Evolutionary conservation across 2,329 filamentous ascomycete species (phyloP).

Genomic region (Xylariaceae sp.): DNA sequence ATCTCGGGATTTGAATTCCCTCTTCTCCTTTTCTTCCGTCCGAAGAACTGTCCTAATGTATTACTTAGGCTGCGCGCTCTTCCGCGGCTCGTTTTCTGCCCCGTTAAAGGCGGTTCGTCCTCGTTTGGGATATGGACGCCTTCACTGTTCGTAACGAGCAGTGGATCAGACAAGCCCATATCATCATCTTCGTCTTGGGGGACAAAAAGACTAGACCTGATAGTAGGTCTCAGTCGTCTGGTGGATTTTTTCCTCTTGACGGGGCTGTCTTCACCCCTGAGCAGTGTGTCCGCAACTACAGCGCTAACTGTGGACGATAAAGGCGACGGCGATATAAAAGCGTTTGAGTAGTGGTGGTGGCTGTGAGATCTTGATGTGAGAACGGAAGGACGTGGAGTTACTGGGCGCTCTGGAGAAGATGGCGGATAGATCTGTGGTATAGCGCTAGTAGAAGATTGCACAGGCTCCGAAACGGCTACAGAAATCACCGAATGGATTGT

Average conservation of each 20-base stretch:
- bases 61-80: constrained; percentile 50
- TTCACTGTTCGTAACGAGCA: constrained; percentile 29
- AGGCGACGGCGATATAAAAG: constrained; percentile 65
- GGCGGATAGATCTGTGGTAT: constrained; percentile 29
- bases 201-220: constrained; percentile 63
- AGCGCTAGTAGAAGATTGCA: constrained; percentile 32
- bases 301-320: constrained; percentile 65
- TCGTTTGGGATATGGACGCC: constrained; percentile 32
- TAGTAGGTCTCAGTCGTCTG: constrained; percentile 55
- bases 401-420: constrained; percentile 39
- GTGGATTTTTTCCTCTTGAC: constrained; percentile 52
- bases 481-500: constrained; percentile 41
- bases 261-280: constrained; percentile 53
- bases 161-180: constrained; percentile 30
- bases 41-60: constrained; percentile 47
- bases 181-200: constrained; percentile 48
- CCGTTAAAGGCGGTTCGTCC: constrained; percentile 24
- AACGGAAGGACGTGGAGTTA: constrained; percentile 41
- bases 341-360: constrained; percentile 52
- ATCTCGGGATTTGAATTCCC: constrained; percentile 39
- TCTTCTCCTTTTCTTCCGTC: constrained; percentile 40
- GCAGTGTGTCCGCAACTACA: constrained; percentile 62
- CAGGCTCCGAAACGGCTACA: constrained; percentile 37
- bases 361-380: constrained; percentile 45
- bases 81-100: constrained; percentile 37